Evolutionary conservation across 2,329 filamentous ascomycete genomes (phyloP), one percentile per base, ranked within the genome.

Genomic region (Aspergillus niger): DNA sequence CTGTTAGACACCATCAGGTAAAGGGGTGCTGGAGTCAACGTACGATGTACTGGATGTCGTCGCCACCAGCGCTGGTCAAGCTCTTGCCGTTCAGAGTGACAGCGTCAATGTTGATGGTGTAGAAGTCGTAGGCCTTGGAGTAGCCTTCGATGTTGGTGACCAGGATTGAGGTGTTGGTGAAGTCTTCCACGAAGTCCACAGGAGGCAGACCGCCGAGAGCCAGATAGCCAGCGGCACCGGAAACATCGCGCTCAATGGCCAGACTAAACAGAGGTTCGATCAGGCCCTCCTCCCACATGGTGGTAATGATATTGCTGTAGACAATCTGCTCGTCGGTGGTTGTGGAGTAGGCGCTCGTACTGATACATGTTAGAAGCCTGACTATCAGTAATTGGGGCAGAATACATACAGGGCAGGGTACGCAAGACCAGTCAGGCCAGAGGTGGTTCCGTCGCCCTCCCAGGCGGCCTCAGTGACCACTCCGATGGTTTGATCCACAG

Each of bases 211-310:
- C 67, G 8, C 67, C 65, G 0, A 69, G 65, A 3, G 66, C 63
- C 20, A 69, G 54, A 30, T 65, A 65, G 8, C 67, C 67, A 1
- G 62, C 62, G 15, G 52, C 52, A 26, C 58, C 58, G 28, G 26
- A 44, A 7, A 58, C 58, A 22, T 74, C 69, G 11, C 84, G 78
- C 24, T 81, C 79, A 17, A 86, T 50, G 8, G 61, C 61, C 24
- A 63, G 52, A 13, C 58, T 61, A 49, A 63, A 63, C 41, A 57
- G 57, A 2, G 61, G 56, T 2, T 49, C 36, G 28, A 60, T 58
- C 15, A 61, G 28, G 5, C 48, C 48, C 13, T 51, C 51, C 44
- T 32, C 22, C 22, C 17, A 32, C 58, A 63, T 56, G 28, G 32
- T 59, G 30, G 60, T 57, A 17, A 63, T 57, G 32, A 63, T 49